Evolutionary conservation across 768 basidiomycete species (phyloP).

Genomic region (Amanita subjunquillea): DNA sequence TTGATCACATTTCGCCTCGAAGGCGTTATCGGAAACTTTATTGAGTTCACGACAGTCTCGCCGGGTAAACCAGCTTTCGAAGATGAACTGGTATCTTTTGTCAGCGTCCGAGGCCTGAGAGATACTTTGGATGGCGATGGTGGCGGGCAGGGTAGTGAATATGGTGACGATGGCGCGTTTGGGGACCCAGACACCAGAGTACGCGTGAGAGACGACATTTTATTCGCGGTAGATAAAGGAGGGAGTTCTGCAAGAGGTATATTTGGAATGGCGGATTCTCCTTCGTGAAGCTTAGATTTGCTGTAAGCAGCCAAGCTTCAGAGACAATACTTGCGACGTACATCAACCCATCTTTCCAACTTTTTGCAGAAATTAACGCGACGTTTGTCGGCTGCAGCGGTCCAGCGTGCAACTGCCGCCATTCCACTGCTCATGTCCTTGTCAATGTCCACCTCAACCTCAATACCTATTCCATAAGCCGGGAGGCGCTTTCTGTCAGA

Average conservation of each 20-base stretch:
- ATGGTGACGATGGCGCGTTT: conserved; percentile 37
- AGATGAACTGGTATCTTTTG: conserved; percentile 33
- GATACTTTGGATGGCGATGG: conserved; percentile 27
- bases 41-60: conserved; percentile 34
- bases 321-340: conserved; percentile 17
- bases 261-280: conserved; percentile 32
- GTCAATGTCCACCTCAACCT: conserved; percentile 79
- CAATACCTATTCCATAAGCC: conserved; percentile 79
- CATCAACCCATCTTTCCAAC: conserved; percentile 56
- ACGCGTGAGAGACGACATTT: conserved; percentile 61
- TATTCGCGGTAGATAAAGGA: conserved; percentile 35
- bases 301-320: not conserved
- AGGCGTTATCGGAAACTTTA: conserved; percentile 58
- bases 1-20: conserved; percentile 34
- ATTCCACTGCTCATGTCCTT: conserved; percentile 76
- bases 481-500: conserved; percentile 55
- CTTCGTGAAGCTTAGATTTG: conserved; percentile 38
- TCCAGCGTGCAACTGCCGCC: conserved; percentile 86
- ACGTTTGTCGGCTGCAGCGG: conserved; percentile 54
- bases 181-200: conserved; percentile 68
- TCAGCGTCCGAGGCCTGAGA: conserved; percentile 24
- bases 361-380: conserved; percentile 48
- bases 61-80: conserved; percentile 37
- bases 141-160: conserved; percentile 29
- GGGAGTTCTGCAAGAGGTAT: conserved; percentile 64